Evolutionary conservation across 2,329 filamentous ascomycete species (phyloP), one percentile per base, ranked within the genome.

Genomic region (Beauveria sp.): DNA sequence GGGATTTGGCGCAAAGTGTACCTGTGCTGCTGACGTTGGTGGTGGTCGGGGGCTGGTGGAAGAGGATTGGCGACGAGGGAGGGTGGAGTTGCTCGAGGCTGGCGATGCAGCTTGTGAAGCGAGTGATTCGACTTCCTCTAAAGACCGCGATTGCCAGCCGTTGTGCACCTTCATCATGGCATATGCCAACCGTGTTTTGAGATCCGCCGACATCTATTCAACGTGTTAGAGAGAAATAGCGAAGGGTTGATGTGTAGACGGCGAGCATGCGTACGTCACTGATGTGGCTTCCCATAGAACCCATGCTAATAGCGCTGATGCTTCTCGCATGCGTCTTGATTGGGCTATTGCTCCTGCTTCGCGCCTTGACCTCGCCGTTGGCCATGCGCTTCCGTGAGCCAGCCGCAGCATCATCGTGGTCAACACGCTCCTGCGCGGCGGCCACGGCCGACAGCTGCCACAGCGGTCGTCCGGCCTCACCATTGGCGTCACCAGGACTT

Each of bases 91-190:
- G 73, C 82, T 82, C 54, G 88, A 81, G 40, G 81, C 77, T 28
- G 87, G 85, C 1, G 88, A 90, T 22, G 80, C 83, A 62, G 82
- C 82, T 60, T 88, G 86, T 1, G 89, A 90, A 10, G 89, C 85
- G 46, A 91, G 76, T 52, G 84, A 85, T 74, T 93, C 91, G 34
- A 93, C 84, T 73, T 93, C 89, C 61, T 89, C 87, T 62, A 95
- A 85, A 20, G 86, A 86, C 65, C 88, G 86, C 55, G 87, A 83
- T 74, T 96, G 89, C 88, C 92, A 95, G 63, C 91, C 91, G 70
- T 96, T 87, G 71, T 91, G 91, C 46, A 97, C 89, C 74, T 96
- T 97, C 71, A 96, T 83, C 83, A 96, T 95, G 66, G 93, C 93
- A 74, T 97, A 97, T 7, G 91, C 91, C 31, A 98, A 82, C 68